Evolutionary conservation across 768 basidiomycete genomes (phyloP), one percentile per base, ranked within the genome.

Genomic region (Lanmaoa pseudosensibilis): DNA sequence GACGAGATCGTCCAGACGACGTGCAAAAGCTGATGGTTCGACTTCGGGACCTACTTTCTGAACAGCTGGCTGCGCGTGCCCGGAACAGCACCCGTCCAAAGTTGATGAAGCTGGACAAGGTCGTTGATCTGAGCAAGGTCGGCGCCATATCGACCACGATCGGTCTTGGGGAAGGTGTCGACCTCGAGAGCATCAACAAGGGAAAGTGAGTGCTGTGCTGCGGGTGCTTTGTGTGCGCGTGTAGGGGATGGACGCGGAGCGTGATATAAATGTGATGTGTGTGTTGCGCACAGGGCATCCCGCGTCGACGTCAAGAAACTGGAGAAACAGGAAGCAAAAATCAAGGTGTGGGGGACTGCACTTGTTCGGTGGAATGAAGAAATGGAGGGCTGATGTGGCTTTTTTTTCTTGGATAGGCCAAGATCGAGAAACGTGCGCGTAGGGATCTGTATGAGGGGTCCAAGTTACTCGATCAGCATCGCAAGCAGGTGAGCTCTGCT

Each of bases 271-370:
- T 25, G n/a, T 55, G 32, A 51, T 45, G 9, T 50, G 3, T 44
- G 45, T 49, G 52, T 57, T 58, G 57, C 63, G 49, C 66, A 55
- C 59, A 92, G 94, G 74, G 91, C 90, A 34, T 92, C 92, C 37
- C 86, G 89, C 30, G 94, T 97, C 46, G 94, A 97, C 75, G 83
- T 97, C 57, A 96, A 94, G 74, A 95, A 95, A 66, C 83, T 97
- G 10, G 94, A 96, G 75, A 96, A 97, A 73, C 91, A 94, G 65
- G 97, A 99, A 73, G 93, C 94, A 1, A 99, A 99, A 72, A 84
- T 98, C 64, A 88, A 87, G 79, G 91, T 88, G 70, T 30, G 43
- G 69, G 16, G 11, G n/a, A n/a, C 25, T 9, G 19, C 4, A 6
- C 32, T 33, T 13, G 30, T 40, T 36, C n/a, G 15, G 36, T 37